Evolutionary conservation across 2,329 filamentous ascomycete genomes (phyloP).

Genomic region (Diplodia seriata): DNA sequence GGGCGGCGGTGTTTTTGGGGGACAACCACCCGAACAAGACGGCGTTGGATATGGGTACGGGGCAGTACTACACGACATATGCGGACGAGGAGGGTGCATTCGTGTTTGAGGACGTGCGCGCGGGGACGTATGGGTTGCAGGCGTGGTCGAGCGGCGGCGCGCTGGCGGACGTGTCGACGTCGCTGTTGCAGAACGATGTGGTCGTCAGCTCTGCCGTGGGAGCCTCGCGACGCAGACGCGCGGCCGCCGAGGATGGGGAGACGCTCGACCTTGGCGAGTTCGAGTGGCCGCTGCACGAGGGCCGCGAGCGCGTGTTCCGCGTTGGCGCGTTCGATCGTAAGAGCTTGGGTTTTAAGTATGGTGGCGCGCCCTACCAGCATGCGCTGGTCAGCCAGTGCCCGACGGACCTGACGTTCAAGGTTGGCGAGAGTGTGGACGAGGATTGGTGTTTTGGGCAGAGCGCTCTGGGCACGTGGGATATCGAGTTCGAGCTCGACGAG

Average conservation of each 20-base stretch:
- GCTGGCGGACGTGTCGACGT: slow-evolving; percentile 56
- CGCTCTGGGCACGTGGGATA: slow-evolving; percentile 43
- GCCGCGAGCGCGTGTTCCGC: slow-evolving; percentile 55
- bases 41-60: slow-evolving; percentile 56
- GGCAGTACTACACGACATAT: slow-evolving; percentile 58
- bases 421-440: slow-evolving; percentile 49
- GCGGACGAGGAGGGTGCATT: slow-evolving; percentile 55
- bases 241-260: no score
- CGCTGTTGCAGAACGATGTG: slow-evolving; percentile 52
- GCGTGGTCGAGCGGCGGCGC: slow-evolving; percentile 58
- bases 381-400: slow-evolving; percentile 55
- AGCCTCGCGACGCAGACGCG: neutral
- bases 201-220: slow-evolving; percentile 42
- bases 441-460: slow-evolving; percentile 62
- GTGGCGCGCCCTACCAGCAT: slow-evolving; percentile 55
- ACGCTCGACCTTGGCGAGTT: slow-evolving; percentile 14
- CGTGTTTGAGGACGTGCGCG: slow-evolving; percentile 53
- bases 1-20: slow-evolving; percentile 59
- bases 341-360: slow-evolving; percentile 53
- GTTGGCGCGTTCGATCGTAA: slow-evolving; percentile 59
- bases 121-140: slow-evolving; percentile 56
- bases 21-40: slow-evolving; percentile 55
- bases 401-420: slow-evolving; percentile 53
- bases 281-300: slow-evolving; percentile 8
- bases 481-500: slow-evolving; percentile 42